Evolutionary conservation across 2,329 filamentous ascomycete genomes (phyloP).

Genomic region (Endothia cerciana): DNA sequence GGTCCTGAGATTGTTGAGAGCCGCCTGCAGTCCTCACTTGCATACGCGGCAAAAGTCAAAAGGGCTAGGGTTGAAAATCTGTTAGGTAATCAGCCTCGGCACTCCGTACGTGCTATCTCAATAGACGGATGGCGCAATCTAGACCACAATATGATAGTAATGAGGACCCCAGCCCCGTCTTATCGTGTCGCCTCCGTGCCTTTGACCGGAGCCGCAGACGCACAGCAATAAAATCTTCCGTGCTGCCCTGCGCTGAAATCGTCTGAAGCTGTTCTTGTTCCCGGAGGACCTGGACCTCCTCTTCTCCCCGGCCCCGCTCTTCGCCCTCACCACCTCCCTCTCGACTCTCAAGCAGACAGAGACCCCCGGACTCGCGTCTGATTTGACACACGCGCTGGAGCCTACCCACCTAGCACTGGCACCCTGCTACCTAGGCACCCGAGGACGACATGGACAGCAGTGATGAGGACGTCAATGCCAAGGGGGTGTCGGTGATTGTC

Average conservation of each 20-base stretch:
- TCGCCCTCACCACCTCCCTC: neutral
- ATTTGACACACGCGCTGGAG: neutral
- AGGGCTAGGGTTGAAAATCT: neutral
- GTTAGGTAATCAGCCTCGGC: constrained; percentile 1
- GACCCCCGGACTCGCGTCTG: neutral
- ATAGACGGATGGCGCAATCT: constrained; percentile 9
- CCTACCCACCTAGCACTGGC: neutral
- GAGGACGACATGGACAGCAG: constrained; percentile 18
- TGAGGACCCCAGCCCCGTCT: neutral
- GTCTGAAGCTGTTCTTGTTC: neutral
- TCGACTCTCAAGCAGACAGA: neutral
- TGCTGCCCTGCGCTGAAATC: neutral
- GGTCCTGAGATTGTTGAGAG: no score
- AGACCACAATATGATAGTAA: neutral
- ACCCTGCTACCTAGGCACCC: neutral
- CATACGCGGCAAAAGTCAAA: no score
- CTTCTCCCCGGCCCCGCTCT: neutral
- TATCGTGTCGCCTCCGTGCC: neutral
- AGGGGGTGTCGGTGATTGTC: constrained; percentile 16
- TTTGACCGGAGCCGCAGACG: neutral
- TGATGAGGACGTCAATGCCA: constrained; percentile 14
- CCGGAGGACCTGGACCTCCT: neutral
- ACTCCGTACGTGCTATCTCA: constrained; percentile 3
- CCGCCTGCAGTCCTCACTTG: no score
- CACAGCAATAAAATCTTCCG: neutral